A percentile compares a stretch with the other conserved stretches of the same genome.
phyloP scores from a whole-genome alignment of 2,329 filamentous ascomycete genomes.

The Nectriaceae sp. region DNA sequence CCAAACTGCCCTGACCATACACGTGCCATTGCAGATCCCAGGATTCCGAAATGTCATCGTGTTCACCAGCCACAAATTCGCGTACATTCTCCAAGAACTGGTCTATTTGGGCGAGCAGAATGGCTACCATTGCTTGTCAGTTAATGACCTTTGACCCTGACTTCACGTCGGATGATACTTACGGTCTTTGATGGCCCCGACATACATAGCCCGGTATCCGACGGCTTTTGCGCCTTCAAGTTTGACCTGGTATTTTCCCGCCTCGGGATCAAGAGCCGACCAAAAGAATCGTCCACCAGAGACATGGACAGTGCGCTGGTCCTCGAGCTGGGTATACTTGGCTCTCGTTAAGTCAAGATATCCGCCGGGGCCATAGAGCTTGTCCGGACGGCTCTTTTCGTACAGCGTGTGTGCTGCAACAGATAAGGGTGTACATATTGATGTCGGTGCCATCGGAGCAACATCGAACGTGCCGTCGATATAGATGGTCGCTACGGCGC shows the following conservation, averaged over 20 bases:
- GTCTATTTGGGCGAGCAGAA: constrained; percentile 21
- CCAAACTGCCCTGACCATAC: constrained; percentile 39
- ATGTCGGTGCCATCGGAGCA: constrained; percentile 37
- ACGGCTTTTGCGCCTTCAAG: constrained; percentile 21
- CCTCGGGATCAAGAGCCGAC: constrained; percentile 3
- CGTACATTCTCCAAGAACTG: constrained; percentile 10
- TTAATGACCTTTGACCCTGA: not conserved
- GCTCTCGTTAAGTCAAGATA: constrained; percentile 42
- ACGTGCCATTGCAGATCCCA: constrained; percentile 41
- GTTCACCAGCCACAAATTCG: constrained; percentile 20
- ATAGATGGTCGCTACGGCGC: constrained; percentile 43
- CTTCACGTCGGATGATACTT: not conserved
- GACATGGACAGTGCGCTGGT: constrained; percentile 17
- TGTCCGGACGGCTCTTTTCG: constrained; percentile 55
- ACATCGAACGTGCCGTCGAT: constrained; percentile 48
- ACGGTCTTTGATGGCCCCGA: constrained; percentile 25
- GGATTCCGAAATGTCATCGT: constrained; percentile 13
- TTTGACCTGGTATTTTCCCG: constrained; percentile 21
- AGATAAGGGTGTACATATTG: constrained; percentile 47
- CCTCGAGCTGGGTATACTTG: constrained; percentile 15
- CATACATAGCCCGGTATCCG: constrained; percentile 25
- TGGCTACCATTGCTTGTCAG: constrained; percentile 12
- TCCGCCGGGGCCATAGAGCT: constrained; percentile 52
- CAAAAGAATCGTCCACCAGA: constrained; percentile 12
- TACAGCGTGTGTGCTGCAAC: constrained; percentile 58